Evolutionary conservation across 2,329 filamentous ascomycete genomes (phyloP).

Genomic region (Penicillium sp.): DNA sequence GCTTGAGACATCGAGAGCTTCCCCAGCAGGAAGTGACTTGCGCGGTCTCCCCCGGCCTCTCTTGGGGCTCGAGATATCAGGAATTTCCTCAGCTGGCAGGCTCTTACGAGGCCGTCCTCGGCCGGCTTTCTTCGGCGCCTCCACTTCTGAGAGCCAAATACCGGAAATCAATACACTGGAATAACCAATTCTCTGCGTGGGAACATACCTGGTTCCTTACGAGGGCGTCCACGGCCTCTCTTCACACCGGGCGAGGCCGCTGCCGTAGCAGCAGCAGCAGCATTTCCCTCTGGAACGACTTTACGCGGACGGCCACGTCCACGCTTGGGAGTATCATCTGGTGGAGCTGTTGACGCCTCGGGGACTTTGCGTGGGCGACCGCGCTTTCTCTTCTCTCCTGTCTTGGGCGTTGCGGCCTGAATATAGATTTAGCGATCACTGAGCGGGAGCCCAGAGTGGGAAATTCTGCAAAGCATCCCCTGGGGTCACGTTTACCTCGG

Average conservation of each 20-base stretch:
- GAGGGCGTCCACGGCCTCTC: conserved; percentile 20
- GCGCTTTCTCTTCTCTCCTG: conserved; percentile 30
- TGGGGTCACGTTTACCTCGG: conserved; percentile 15
- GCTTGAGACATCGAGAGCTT: not conserved
- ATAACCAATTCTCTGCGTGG: not conserved
- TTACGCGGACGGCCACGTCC: conserved; percentile 33
- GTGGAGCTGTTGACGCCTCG: conserved; percentile 20
- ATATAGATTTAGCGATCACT: not conserved
- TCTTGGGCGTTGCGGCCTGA: conserved; percentile 14
- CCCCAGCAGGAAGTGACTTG: conserved; percentile 23
- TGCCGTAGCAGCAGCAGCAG: conserved; percentile 6
- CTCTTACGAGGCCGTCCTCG: conserved; percentile 28
- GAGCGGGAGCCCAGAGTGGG: not conserved
- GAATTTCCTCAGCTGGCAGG: conserved; percentile 13
- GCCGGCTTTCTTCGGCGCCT: conserved; percentile 20
- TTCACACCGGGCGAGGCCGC: conserved; percentile 10
- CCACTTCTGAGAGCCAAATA: not conserved
- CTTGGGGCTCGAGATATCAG: conserved; percentile 8
- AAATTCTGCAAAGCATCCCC: conserved; percentile 11
- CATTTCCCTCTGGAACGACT: conserved; percentile 14
- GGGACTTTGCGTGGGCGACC: conserved; percentile 34
- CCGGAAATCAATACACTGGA: not conserved
- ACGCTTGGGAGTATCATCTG: conserved; percentile 27
- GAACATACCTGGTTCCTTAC: conserved; percentile 14
- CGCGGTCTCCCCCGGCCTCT: conserved; percentile 27